A percentile compares a stretch with the other conserved stretches of the same genome.
phyloP scores from a whole-genome alignment of 2,329 filamentous ascomycete genomes.

The Blastomyces gilchristii region DNA sequence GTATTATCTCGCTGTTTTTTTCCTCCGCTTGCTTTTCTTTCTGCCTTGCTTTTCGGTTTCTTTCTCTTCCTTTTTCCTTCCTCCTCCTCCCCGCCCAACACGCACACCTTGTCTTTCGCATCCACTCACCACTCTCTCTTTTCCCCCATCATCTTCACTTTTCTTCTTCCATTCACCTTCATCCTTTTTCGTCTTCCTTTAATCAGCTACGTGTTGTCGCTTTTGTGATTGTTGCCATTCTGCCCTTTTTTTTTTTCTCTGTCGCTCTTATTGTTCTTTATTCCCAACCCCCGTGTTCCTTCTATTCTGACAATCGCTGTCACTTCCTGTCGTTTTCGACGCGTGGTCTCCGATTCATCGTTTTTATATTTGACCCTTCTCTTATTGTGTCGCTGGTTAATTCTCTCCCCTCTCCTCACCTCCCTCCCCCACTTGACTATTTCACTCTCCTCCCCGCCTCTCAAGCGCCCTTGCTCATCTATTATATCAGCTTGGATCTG shows the following conservation, averaged over 20 bases:
- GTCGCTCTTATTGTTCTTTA: no score
- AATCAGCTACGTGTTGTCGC: no score
- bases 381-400: conserved; percentile 44
- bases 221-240: neutral
- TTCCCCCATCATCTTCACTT: neutral
- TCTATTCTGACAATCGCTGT: neutral
- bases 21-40: neutral
- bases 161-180: neutral
- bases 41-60: neutral
- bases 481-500: conserved; percentile 11
- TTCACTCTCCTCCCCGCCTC: conserved; percentile 13
- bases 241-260: neutral
- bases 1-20: no score
- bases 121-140: neutral
- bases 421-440: conserved; percentile 12
- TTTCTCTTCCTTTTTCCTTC: neutral
- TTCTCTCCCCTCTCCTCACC: conserved; percentile 45
- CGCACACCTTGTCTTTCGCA: neutral
- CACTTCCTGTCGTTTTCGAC: conserved; percentile 7
- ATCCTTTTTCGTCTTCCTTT: neutral
- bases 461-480: no score
- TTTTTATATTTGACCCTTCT: conserved; percentile 4
- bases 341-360: conserved; percentile 9
- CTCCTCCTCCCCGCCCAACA: neutral
- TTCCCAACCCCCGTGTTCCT: neutral